phyloP scores from a whole-genome alignment of 2,329 filamentous ascomycete genomes.

The Xylariaceae sp. region DNA sequence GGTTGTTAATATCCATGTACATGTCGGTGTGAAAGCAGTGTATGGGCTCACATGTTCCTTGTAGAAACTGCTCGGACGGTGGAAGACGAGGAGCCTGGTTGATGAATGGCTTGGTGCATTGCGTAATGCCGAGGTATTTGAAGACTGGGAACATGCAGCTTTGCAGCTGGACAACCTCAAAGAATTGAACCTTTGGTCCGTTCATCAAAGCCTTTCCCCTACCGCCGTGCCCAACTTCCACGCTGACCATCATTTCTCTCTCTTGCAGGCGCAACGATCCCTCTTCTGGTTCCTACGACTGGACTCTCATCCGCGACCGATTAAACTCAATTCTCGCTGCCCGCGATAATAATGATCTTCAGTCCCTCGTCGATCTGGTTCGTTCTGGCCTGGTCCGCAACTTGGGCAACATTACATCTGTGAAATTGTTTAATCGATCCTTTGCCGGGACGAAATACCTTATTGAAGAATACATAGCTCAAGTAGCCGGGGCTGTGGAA shows the following conservation, averaged over 20 bases:
- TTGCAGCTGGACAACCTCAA: conserved; percentile 80
- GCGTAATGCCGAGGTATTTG: conserved; percentile 71
- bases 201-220: background rate
- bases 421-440: conserved; percentile 81
- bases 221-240: background rate
- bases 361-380: conserved; percentile 77
- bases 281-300: conserved; percentile 83
- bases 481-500: conserved; percentile 80
- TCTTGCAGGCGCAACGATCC: conserved; percentile 76
- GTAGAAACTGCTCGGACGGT: conserved; percentile 73
- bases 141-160: conserved; percentile 88
- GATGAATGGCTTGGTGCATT: conserved; percentile 71
- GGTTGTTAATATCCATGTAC: conserved; percentile 14
- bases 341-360: conserved; percentile 73
- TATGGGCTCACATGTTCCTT: conserved; percentile 20
- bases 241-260: conserved; percentile 17
- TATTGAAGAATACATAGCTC: conserved; percentile 88
- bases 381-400: conserved; percentile 83
- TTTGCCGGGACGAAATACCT: conserved; percentile 89
- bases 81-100: conserved; percentile 66
- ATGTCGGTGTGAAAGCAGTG: background rate
- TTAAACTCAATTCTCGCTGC: conserved; percentile 73
- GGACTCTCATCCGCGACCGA: conserved; percentile 79
- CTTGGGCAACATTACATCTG: conserved; percentile 85
- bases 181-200: conserved; percentile 80